Base-by-base conservation (phyloP, 345 rosid species). In the Lumnitzera littorea region DNA sequence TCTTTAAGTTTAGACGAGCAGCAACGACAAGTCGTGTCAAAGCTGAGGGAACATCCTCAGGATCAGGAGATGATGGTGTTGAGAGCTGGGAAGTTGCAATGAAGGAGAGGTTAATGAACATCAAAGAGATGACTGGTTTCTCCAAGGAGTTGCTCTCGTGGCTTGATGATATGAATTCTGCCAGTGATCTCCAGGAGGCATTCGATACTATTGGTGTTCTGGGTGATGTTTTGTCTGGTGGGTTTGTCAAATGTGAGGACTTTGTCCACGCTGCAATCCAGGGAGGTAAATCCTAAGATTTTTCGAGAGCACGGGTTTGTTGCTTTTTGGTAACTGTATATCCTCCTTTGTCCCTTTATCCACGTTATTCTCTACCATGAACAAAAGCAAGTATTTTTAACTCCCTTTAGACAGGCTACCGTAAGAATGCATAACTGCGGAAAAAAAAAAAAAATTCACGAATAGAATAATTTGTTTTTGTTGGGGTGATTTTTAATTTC, bases 121-220 rank as follows among this genome's bases (percentile, higher is more conserved):
- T 73, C 73, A 83, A 74, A 78, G 99, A 89, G 55, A 81, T 92
- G 98, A 64, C 82, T 55, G 90, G 87, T 9, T 81, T 89, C 80
- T 82, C 96, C 11, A 87, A 87, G 63, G 97, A 94, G 72, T 49
- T 94, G 72, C 72, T 88, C 57, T 70, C 84, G 3, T 94, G 96
- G 92, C 85, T 88, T 2, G 95, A 91, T 14, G 96, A 86, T 57
- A 95, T 95, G 79, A 78, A 62, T 67, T 75, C 85, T 0, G 88
- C 89, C 3, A 70, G 76, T 23, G 88, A 83, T 72, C 80, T 91
- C 73, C 99, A 83, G 78, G 95, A 91, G 74, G 95, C 95, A 1
- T 95, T 95, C 56, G 99, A 90, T 51, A 73, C 85, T 10, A 80
- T 90, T 0, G 96, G 97, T 5, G 86, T 84, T 31, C 64, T 91